Conservation (phyloP, 2,329 filamentous ascomycete genomes). For the Lasiodiplodia sp. region DNA sequence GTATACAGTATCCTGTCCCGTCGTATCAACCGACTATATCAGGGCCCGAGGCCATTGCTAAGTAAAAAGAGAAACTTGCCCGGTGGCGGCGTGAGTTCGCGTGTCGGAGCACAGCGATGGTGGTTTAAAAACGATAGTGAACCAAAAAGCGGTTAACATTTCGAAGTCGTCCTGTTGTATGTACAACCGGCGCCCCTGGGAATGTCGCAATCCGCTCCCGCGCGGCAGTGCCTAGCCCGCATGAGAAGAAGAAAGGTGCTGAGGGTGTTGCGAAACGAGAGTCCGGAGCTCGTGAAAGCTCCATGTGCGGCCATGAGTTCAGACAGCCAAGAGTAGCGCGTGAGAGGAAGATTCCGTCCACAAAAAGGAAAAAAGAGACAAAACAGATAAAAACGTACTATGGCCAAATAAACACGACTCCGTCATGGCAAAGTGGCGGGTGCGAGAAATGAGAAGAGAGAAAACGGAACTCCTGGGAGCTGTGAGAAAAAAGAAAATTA, state of each 20-base stretch:
- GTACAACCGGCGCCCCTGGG: slow-evolving; percentile 18
- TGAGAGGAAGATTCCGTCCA: slow-evolving; percentile 24
- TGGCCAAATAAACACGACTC: slow-evolving; percentile 28
- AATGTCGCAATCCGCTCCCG: slow-evolving; percentile 20
- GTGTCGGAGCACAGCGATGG: slow-evolving; percentile 18
- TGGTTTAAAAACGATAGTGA: slow-evolving; percentile 11
- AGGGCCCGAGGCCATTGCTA: background rate
- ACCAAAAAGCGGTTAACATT: slow-evolving; percentile 19
- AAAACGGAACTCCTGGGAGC: slow-evolving; percentile 20
- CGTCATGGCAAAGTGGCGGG: slow-evolving; percentile 28
- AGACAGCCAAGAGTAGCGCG: slow-evolving; percentile 12
- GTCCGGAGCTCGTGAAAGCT: slow-evolving; percentile 16
- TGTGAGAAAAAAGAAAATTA: background rate
- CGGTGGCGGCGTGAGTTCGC: slow-evolving; percentile 16
- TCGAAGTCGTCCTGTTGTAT: slow-evolving; percentile 21
- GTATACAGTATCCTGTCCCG: background rate
- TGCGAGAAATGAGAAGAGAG: slow-evolving; percentile 11
- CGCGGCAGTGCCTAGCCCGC: slow-evolving; percentile 19
- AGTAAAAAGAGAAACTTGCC: slow-evolving; percentile 8
- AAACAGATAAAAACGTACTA: slow-evolving; percentile 22
- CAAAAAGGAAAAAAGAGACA: slow-evolving; percentile 6
- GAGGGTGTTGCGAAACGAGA: slow-evolving; percentile 18
- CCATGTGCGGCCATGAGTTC: slow-evolving; percentile 19
- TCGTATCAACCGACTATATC: slow-evolving; percentile 5
- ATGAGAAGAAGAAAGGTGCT: slow-evolving; percentile 20